phyloP scores from a whole-genome alignment of 371 early-diverging fungal genomes.

The Actinomucor elegans region DNA sequence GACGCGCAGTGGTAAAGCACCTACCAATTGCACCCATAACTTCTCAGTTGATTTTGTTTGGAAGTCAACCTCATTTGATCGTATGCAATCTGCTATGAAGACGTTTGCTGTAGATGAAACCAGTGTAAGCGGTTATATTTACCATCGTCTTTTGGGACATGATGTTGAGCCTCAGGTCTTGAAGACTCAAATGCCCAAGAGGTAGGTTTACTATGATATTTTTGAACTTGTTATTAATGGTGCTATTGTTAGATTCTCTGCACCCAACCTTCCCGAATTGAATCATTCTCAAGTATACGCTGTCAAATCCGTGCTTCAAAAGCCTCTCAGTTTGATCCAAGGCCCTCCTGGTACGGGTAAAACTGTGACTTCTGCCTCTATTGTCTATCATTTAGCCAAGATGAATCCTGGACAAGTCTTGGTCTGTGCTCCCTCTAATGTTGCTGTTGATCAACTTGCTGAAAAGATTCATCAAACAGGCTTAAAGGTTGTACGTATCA shows the following conservation, averaged over 20 bases:
- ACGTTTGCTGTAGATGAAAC: conserved; percentile 94
- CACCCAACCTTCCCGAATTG: conserved; percentile 93
- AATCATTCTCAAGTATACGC: conserved; percentile 97
- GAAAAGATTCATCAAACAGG: conserved; percentile 96
- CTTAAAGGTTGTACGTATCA: conserved; percentile 93
- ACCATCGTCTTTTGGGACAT: conserved; percentile 92
- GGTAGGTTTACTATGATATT: conserved; percentile 27
- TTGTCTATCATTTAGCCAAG: conserved; percentile 96
- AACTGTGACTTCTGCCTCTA: conserved; percentile 95
- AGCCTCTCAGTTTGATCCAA: conserved; percentile 95
- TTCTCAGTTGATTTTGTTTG: conserved; percentile 99
- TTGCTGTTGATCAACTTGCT: conserved; percentile 98
- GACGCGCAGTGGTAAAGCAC: conserved; percentile 63
- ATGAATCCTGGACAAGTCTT: conserved; percentile 91
- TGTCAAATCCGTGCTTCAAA: conserved; percentile 87
- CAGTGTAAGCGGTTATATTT: conserved; percentile 93
- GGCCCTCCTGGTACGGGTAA: conserved; percentile 99
- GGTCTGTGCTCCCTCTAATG: conserved; percentile 98
- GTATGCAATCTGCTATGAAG: conserved; percentile 95
- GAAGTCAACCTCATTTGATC: conserved; percentile 97
- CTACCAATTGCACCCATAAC: conserved; percentile 87
- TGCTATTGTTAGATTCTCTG: conserved; percentile 60
- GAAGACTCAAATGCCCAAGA: conserved; percentile 79
- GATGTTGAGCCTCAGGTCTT: conserved; percentile 82
- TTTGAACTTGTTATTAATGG: not conserved